Base-by-base conservation (phyloP, 179 eudicot species). In the Patellifolia procumbens region DNA sequence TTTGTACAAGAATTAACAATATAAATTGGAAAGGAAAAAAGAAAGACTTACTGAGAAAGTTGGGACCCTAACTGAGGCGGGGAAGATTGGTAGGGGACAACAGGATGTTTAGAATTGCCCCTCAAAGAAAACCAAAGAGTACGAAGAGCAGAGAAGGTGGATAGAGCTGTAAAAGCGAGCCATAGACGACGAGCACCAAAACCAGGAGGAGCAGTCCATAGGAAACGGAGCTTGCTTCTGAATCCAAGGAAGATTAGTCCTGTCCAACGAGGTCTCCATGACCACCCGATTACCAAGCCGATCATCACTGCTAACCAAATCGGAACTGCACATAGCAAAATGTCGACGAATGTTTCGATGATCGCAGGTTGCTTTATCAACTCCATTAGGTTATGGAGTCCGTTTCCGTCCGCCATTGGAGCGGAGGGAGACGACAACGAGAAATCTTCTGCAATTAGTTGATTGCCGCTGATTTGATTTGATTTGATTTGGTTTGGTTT, bases 221-320 rank as follows among this genome's bases (percentile, higher is more conserved):
- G 58, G 70, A 87, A 90, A 24, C 98, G 90, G 52, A 89, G 71
- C 82, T 86, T 88, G 56, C 92, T 82, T 39, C 89, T 84, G 70
- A 87, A 73, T 2, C 92, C 98, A 5, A 94, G 79, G 45, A 68
- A 94, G 5, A 94, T 67, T 19, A 94, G 73, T 0, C 96, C 94
- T 28, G 92, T 86, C 98, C 97, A 94, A 34, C 97, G 75, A 2
- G 98, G 98, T 37, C 91, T 78, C 98, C 98, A 94, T 0, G 97
- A 89, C 98, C 98, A 94, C 1, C 98, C 98, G 83, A 94, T 92
- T 45, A 91, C 28, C 13, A 94, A 79, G 1, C 98, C 98, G 66
- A 94, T 90, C 89, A 87, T 86, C 0, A 90, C 86, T 7, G 98
- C 97, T 0, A 89, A 68, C 98, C 98, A 94, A 32, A 94, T 89